Evolutionary conservation across 305 asterid species (phyloP).

Genomic region (Ajuga reptans): DNA sequence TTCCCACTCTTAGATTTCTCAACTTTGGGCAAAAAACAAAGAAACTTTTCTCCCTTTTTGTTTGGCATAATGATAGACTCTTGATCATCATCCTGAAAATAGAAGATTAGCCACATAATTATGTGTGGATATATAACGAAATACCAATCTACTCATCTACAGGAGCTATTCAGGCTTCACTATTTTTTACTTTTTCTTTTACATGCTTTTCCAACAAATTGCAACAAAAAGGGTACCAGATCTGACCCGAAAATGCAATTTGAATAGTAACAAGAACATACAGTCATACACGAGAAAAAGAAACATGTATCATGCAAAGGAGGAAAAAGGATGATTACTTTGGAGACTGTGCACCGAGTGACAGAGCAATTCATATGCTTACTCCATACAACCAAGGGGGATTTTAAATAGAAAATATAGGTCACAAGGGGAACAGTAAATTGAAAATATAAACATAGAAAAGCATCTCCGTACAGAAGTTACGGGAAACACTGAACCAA

Average conservation of each 20-base stretch:
- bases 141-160: background rate
- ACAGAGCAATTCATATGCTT: background rate
- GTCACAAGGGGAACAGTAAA: background rate
- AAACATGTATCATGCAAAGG: background rate
- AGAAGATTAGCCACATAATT: constrained; percentile 18
- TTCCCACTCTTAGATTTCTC: constrained; percentile 79
- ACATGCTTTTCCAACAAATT: constrained; percentile 1
- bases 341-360: background rate
- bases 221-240: background rate
- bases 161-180: background rate
- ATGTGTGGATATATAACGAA: constrained; percentile 1
- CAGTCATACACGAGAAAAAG: background rate
- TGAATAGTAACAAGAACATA: background rate
- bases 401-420: background rate
- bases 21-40: constrained; percentile 76
- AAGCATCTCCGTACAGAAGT: background rate
- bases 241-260: background rate
- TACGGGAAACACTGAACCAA: background rate
- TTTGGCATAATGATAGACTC: constrained; percentile 71
- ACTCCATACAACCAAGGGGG: background rate
- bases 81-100: constrained; percentile 68
- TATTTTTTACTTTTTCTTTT: background rate
- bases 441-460: background rate
- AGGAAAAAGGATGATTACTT: background rate
- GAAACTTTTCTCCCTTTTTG: constrained; percentile 69